A percentile compares a stretch with the other conserved stretches of the same genome.
Evolutionary conservation across 2,329 filamentous ascomycete genomes (phyloP).

Genomic region (Chaetomiaceae sp.): DNA sequence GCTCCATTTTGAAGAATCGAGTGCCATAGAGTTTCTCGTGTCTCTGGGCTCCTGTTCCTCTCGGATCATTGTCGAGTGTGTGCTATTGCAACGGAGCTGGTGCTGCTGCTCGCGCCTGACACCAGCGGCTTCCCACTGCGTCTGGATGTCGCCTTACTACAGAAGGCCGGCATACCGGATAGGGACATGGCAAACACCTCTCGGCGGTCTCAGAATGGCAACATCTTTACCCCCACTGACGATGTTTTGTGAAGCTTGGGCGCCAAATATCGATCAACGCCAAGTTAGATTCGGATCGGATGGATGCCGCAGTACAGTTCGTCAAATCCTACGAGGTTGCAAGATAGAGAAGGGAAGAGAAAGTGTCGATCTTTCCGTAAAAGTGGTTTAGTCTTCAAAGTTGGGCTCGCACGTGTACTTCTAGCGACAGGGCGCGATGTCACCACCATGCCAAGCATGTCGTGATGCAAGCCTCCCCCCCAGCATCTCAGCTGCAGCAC

Average conservation of each 20-base stretch:
- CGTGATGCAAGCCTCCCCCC: neutral
- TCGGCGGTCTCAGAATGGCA: conserved; percentile 1
- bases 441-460: conserved; percentile 15
- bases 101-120: too few relatives aligned
- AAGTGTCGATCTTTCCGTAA: neutral
- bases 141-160: too few relatives aligned
- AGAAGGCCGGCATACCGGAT: too few relatives aligned
- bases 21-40: too few relatives aligned
- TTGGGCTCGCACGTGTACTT: neutral
- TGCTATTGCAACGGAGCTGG: too few relatives aligned
- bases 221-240: conserved; percentile 9
- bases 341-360: neutral
- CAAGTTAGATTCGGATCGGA: neutral
- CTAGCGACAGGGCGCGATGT: neutral
- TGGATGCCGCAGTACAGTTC: neutral
- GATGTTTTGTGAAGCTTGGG: neutral
- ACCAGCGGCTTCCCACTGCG: too few relatives aligned
- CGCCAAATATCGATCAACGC: conserved; percentile 6
- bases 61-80: too few relatives aligned
- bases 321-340: neutral
- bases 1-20: too few relatives aligned
- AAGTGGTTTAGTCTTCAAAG: neutral
- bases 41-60: too few relatives aligned
- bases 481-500: neutral
- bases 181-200: too few relatives aligned